Percentiles rank a stretch among this genome's conserved stretches.
Conservation (phyloP, 306 rosid species). For the Geum urbanum region DNA sequence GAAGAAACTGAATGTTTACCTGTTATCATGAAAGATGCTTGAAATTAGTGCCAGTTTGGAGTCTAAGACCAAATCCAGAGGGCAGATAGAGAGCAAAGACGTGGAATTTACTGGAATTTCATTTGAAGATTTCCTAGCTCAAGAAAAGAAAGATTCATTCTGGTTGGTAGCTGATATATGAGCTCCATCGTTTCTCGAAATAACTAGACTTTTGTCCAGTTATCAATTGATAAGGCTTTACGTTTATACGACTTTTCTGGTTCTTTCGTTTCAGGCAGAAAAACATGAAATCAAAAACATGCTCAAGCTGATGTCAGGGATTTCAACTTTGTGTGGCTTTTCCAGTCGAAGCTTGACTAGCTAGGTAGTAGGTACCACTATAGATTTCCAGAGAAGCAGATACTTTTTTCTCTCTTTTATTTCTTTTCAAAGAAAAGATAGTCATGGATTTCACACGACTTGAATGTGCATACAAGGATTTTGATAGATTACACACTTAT, state of each 20-base stretch:
- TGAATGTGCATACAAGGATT: slow-evolving; percentile 10
- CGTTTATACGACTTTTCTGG: slow-evolving; percentile 11
- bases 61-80: slow-evolving; percentile 46
- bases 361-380: neutral
- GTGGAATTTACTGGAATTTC: slow-evolving; percentile 53
- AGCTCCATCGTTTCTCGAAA: neutral
- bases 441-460: slow-evolving; percentile 3
- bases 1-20: neutral
- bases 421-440: neutral
- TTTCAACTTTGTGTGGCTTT: slow-evolving; percentile 28
- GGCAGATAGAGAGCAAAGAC: slow-evolving; percentile 39
- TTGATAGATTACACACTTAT: neutral
- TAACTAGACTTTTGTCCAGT: neutral
- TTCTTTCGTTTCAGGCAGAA: slow-evolving; percentile 56
- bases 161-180: slow-evolving; percentile 49
- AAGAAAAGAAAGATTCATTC: slow-evolving; percentile 89
- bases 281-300: slow-evolving; percentile 56
- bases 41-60: slow-evolving; percentile 61
- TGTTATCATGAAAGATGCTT: slow-evolving; percentile 45
- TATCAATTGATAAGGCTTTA: neutral
- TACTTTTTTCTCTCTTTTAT: neutral
- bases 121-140: slow-evolving; percentile 81
- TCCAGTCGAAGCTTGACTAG: slow-evolving; percentile 9
- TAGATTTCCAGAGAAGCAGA: neutral
- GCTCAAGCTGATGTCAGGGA: slow-evolving; percentile 45